Base-by-base conservation (phyloP, 352 stramenopile genomes). In the Pythium rhizo-oryzae region DNA sequence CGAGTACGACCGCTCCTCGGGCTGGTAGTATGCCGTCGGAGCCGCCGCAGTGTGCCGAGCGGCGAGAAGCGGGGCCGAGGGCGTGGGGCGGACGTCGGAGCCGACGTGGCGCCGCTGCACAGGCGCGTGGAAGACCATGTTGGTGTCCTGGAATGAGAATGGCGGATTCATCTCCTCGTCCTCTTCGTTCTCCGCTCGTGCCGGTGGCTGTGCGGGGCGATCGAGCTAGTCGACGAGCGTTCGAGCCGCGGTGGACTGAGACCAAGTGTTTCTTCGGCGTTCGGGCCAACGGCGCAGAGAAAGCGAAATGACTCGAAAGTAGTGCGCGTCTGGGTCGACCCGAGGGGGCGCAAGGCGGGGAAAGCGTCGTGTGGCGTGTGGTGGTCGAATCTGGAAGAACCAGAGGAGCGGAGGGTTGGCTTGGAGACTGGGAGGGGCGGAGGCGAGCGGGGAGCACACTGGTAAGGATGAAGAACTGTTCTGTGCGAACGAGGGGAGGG, bases 121-220 rank as follows among this genome's bases (percentile, higher is more conserved):
- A 0, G 67, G 53, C 24, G 67, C 67, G 28, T 69, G 67, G 67
- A 73, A 73, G 54, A 73, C 67, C 53, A 73, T 71, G 49, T 33
- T 71, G 3, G 35, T 60, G 43, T 73, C 56, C 15, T 55, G 54
- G 49, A 65, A 65, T 6, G 39, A 59, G 30, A 47, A 65, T 7
- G 59, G 30, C 1, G 44, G 33, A 19, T 39, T 52, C 21, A 46
- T 30, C 19, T 25, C 9, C 16, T 65, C 15, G 19, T 24, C 30
- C 13, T 37, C 28, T 47, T n/a, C 15, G 41, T 47, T 47, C 15
- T 47, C 18, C 18, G 15, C 18, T 47, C 41, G 15, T 7, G 23
- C 28, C 47, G 8, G 11, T 21, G 21, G n/a, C 4, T 53, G 12
- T 19, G n/a, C 9, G n/a, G 49, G 24, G 1, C 53, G 25, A 8